Evolutionary conservation across 208 protist species (phyloP), one percentile per base, ranked within the genome.

Genomic region (Acanthamoeba triangularis): DNA sequence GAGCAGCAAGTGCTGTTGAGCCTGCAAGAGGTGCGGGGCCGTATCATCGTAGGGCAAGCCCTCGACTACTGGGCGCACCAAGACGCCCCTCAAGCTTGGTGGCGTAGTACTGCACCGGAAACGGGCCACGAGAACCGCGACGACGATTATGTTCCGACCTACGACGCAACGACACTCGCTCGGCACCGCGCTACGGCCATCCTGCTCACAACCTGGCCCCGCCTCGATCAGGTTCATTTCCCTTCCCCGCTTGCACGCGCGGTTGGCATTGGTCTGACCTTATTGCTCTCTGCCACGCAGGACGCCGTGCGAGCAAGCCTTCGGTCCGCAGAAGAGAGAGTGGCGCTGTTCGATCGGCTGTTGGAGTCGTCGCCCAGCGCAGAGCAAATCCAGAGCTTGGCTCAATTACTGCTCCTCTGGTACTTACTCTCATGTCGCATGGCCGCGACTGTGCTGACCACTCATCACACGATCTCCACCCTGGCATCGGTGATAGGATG

Each of bases 171-270:
- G 8, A 18, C 41, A 35, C 72, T 82, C 37, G 41, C 41, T 4
- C 72, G 41, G 14, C 41, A 82, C 35, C 72, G 72, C 23, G 41
- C 72, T 7, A 82, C 28, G 41, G 72, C 72, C 72, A 82, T 82
- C 72, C 72, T 82, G 37, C 72, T 82, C 28, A 33, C 72, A 47
- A 82, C 37, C 35, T 82, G 72, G 72, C 72, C 72, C 16, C 14
- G 49, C 20, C 54, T 61, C 23, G 8, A 18, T 25, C 54, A 61
- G 54, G 54, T 61, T 2, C 20, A 72, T 33, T 33, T 8, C 54
- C 54, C 54, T 23, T 18, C 14, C 41, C 20, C 23, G n/a, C 33
- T 16, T 49, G 72, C 61, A 1, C 14, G 63, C n/a, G 23, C 63
- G 28, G 18, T 52, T 52, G 47, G 47, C 47, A 52, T 52, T 52